Conservation (phyloP, 2,329 filamentous ascomycete species). For the Aspergillus fructus region DNA sequence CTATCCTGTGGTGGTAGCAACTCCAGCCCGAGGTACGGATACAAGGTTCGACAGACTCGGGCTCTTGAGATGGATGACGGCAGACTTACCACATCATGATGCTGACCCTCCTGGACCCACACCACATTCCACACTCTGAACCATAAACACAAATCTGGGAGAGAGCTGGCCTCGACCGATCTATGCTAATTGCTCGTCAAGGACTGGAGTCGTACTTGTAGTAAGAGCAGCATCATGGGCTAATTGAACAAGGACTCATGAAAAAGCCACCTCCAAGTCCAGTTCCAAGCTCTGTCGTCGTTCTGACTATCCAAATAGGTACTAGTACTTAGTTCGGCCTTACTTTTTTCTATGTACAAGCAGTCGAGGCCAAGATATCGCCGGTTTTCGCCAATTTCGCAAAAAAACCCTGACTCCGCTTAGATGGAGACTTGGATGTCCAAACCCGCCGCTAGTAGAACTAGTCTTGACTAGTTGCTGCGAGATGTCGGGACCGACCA, state of each 20-base stretch:
- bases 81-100: constrained; percentile 5
- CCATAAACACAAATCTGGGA: neutral
- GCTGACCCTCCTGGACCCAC: neutral
- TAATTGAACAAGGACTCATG: neutral
- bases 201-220: no score
- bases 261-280: no score
- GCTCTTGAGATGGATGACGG: neutral
- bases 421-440: neutral
- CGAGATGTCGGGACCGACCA: neutral
- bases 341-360: neutral
- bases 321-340: neutral
- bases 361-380: neutral
- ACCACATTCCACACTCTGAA: neutral
- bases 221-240: neutral
- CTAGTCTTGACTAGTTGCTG: neutral
- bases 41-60: neutral
- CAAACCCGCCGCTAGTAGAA: neutral
- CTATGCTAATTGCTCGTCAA: neutral
- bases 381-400: neutral
- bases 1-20: neutral
- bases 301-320: no score
- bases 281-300: no score
- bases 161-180: neutral
- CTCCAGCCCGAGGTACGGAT: neutral
- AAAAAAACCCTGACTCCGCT: neutral